phyloP scores from a whole-genome alignment of 495 filamentous ascomycete genomes.

The Cercophora samala region DNA sequence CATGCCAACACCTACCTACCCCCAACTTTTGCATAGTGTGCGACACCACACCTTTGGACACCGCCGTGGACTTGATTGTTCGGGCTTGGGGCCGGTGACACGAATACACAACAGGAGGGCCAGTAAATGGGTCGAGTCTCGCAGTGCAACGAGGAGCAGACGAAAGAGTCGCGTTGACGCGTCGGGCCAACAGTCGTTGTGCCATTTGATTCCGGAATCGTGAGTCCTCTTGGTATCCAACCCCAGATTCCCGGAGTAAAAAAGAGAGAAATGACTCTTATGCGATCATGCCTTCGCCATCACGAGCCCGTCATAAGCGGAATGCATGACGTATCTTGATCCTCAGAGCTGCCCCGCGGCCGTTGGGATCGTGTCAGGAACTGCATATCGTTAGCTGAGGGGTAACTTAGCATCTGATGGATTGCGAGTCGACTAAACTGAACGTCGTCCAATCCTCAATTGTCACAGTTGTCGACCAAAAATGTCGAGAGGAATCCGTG shows the following conservation, averaged over 20 bases:
- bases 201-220: no score
- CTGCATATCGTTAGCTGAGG: background rate
- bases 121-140: background rate
- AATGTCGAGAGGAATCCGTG: no score
- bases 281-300: background rate
- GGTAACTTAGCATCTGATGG: no score
- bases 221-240: no score
- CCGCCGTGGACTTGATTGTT: background rate
- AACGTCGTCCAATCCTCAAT: no score
- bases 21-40: constrained; percentile 1
- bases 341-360: background rate
- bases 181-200: background rate
- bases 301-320: background rate
- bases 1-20: background rate
- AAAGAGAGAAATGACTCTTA: background rate
- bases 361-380: background rate
- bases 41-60: background rate
- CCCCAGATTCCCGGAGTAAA: background rate
- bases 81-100: background rate
- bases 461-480: no score
- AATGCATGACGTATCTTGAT: background rate
- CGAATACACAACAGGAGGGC: background rate
- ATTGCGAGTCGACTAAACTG: no score
- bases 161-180: background rate
- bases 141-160: background rate